Evolutionary conservation across 176 grass and related monocot species (phyloP), one percentile per base, ranked within the genome.

Genomic region (Cenchrus purpureus): DNA sequence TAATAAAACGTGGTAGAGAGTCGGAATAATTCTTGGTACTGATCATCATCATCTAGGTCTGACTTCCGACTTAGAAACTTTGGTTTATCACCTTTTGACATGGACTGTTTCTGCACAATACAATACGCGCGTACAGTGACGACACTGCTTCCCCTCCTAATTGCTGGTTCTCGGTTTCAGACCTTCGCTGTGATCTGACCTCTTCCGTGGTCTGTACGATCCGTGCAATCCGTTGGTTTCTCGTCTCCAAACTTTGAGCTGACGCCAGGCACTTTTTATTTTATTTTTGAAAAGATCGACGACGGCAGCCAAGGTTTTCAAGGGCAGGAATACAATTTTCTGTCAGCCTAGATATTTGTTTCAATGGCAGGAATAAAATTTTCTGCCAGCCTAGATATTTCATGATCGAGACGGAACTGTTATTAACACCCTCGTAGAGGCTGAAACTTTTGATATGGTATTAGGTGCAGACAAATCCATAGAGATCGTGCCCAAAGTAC

Each of bases 141-240:
- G 43, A 51, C 45, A 60, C 4, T 6, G 10, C 22, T 25, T 25
- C 25, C 25, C 25, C 25, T 25, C 25, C 0, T 55, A 46, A 63
- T 56, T 34, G 16, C 4, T 65, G 57, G 14, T 43, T 32, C 15
- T 48, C 1, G 34, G 17, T 25, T 49, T 49, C 12, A 55, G 62
- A 17, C 37, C 2, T 48, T 84, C 17, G 5, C 74, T 5, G 46
- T 5, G 46, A 84, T 79, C 74, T 84, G 81, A 84, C 86, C 22
- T 46, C 45, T 16, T 12, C 4, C 19, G 54, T 60, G 3, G 6
- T 49, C 52, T 55, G 86, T 84, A 84, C 74, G 66, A 61, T 79
- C 81, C 74, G 66, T 84, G 81, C 81, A 56, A 16, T 59, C 1
- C 59, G 11, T 59, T 37, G 4, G 25, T 59, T 12, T 62, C 4